These are phyloP conservation scores for Staphylotrichum tortipilum DNA, from an alignment of 495 filamentous ascomycete species.

Conservation along the genomic window DNA sequence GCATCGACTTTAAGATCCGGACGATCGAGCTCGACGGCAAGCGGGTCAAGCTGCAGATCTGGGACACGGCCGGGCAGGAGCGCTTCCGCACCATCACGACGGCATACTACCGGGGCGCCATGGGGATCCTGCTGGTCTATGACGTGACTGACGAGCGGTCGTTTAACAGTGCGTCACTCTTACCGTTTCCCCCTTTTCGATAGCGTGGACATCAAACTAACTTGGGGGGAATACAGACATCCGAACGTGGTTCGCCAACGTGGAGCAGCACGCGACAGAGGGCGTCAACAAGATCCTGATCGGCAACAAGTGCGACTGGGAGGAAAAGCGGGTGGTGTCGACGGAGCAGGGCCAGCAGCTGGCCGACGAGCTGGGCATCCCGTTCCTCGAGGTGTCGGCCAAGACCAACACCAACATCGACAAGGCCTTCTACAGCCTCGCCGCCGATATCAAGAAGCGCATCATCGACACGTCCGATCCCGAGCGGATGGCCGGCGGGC, in stretches of 20 bases:
- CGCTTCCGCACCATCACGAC: constrained; percentile 98
- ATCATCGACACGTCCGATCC: constrained; percentile 79
- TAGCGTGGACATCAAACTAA: background rate
- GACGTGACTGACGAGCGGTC: constrained; percentile 96
- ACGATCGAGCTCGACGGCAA: constrained; percentile 98
- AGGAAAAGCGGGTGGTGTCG: constrained; percentile 91
- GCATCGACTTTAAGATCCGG: constrained; percentile 99
- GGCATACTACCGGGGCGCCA: constrained; percentile 94
- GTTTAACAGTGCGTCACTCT: constrained; percentile 86
- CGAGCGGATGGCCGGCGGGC: constrained; percentile 50
- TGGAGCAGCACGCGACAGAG: constrained; percentile 97
- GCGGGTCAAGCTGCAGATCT: constrained; percentile 97
- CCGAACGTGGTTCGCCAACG: constrained; percentile 97
- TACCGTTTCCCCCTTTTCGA: background rate
- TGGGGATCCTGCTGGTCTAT: constrained; percentile 97
- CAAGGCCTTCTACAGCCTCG: constrained; percentile 94
- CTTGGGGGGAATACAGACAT: constrained; percentile 58
- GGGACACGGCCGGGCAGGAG: constrained; percentile 98
- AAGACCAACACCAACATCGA: constrained; percentile 99
- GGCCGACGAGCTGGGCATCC: constrained; percentile 92
- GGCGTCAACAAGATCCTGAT: constrained; percentile 99
- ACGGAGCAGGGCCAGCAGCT: constrained; percentile 89
- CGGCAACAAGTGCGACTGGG: constrained; percentile 99
- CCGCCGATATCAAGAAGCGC: constrained; percentile 94
- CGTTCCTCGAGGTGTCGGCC: constrained; percentile 95